A percentile compares a stretch with the other conserved stretches of the same genome.
phyloP scores from a whole-genome alignment of 2,329 filamentous ascomycete genomes.

The Penicillium vulpinum region DNA sequence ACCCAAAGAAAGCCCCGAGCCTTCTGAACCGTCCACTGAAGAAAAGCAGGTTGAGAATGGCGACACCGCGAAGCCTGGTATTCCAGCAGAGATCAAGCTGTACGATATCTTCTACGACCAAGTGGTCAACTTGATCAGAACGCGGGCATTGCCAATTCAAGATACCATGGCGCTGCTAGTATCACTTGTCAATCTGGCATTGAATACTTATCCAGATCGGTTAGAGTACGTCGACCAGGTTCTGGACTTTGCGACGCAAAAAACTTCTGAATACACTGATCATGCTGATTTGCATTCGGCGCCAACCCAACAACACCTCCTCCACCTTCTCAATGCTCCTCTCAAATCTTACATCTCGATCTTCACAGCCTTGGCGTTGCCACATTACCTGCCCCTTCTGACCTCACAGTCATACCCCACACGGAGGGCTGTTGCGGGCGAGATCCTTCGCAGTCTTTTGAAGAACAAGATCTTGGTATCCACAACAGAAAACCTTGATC shows the following conservation, averaged over 20 bases:
- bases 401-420: slow-evolving; percentile 93
- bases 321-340: slow-evolving; percentile 86
- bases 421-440: slow-evolving; percentile 82
- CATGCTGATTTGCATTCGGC: slow-evolving; percentile 92
- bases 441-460: slow-evolving; percentile 80
- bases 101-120: slow-evolving; percentile 98
- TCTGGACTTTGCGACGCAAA: slow-evolving; percentile 80
- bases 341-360: slow-evolving; percentile 87
- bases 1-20: slow-evolving; percentile 26
- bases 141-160: slow-evolving; percentile 85
- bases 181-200: slow-evolving; percentile 87
- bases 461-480: slow-evolving; percentile 78
- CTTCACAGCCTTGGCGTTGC: slow-evolving; percentile 92
- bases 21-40: slow-evolving; percentile 28
- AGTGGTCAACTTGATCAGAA: slow-evolving; percentile 88
- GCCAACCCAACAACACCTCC: slow-evolving; percentile 81
- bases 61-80: slow-evolving; percentile 39
- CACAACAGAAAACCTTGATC: slow-evolving; percentile 76
- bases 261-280: slow-evolving; percentile 85
- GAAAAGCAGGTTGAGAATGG: slow-evolving; percentile 35
- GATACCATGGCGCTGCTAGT: slow-evolving; percentile 92
- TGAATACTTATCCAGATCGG: slow-evolving; percentile 92
- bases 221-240: slow-evolving; percentile 96
- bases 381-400: slow-evolving; percentile 85
- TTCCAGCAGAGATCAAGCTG: slow-evolving; percentile 70